Evolutionary conservation across 2,329 filamentous ascomycete genomes (phyloP).

Genomic region (Decorospora gaudefroyi): DNA sequence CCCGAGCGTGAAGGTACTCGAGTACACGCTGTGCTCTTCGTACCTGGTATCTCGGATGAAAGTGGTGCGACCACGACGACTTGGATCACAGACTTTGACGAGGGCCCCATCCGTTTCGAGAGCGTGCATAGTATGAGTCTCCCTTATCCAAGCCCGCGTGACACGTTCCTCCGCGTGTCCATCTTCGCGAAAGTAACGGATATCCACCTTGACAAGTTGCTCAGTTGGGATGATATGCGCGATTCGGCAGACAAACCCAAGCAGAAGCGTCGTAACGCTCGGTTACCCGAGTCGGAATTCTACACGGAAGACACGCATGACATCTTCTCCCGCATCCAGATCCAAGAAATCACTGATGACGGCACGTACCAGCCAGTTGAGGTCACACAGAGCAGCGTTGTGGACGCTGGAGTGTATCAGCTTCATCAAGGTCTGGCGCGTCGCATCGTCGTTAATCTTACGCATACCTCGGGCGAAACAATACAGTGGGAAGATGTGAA

Average conservation of each 20-base stretch:
- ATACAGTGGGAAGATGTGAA: conserved; percentile 87
- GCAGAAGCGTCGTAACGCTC: conserved; percentile 64
- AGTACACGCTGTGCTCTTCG: conserved; percentile 95
- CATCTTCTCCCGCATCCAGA: conserved; percentile 82
- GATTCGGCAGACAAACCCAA: conserved; percentile 66
- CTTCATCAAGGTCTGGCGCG: conserved; percentile 93
- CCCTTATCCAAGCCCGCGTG: conserved; percentile 74
- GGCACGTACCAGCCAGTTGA: conserved; percentile 92
- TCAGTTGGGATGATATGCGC: conserved; percentile 99
- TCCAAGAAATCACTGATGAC: conserved; percentile 88
- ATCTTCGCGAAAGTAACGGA: conserved; percentile 88
- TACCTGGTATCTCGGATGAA: conserved; percentile 83
- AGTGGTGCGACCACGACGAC: conserved; percentile 90
- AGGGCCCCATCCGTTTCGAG: conserved; percentile 89
- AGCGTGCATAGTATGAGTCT: conserved; percentile 99
- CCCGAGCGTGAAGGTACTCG: conserved; percentile 93
- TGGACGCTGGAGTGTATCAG: conserved; percentile 90
- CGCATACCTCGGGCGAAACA: conserved; percentile 84
- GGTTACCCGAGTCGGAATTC: conserved; percentile 90
- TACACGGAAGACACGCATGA: conserved; percentile 93
- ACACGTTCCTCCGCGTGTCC: conserved; percentile 78
- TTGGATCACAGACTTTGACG: conserved; percentile 92
- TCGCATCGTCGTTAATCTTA: conserved; percentile 83
- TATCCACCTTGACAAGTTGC: conserved; percentile 94
- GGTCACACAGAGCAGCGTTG: conserved; percentile 80